Base-by-base conservation (phyloP, 2,329 filamentous ascomycete species). In the Leptographium wingfieldii region DNA sequence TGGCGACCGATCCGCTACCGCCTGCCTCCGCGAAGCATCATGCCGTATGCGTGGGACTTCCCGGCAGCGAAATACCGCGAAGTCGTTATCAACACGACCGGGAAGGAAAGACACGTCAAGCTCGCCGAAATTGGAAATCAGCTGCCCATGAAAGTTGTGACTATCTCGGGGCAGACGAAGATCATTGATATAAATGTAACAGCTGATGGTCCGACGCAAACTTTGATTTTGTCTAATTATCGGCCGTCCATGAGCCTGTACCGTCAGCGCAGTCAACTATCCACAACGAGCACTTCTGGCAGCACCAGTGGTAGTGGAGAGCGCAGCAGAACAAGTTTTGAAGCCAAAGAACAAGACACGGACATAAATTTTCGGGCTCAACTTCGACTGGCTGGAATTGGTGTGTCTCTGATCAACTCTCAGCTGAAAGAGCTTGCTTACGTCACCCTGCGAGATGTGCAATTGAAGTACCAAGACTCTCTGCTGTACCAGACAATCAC, bases 21-120 rank as follows among this genome's bases (percentile, higher is more conserved):
- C 38, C 78, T 99, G 35, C 95, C 95, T 2, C 86, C 92, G 14
- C 82, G 94, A 62, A 97, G 92, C 72, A 96, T 99, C 72, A 99
- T 99, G 94, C 94, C 95, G 0, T 99, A 99, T 68, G 92, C 94
- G 1, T 99, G 94, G 94, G 95, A 99, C 70, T 99, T 96, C 73
- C 95, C 94, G 1, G 92, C 94, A 1, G 92, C 91, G n/a, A 96
- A 95, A 74, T 87, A 90, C 74, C 95, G 94, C 68, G 94, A 96
- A 70, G 82, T 99, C 48, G 84, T 97, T 56, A 84, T 99, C 69
- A 85, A 79, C 58, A 87, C 86, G 9, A 84, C 86, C 67, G 85
- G 85, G 63, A 90, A 87, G 68, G 91, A 96, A 69, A 81, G 94
- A 35, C 90, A 96, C 68, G 87, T 99, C 70, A 96, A 95, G 71